These are phyloP conservation scores for Discostella pseudostelligera DNA, from an alignment of 108 stramenopile genomes.

Conservation along the genomic window DNA sequence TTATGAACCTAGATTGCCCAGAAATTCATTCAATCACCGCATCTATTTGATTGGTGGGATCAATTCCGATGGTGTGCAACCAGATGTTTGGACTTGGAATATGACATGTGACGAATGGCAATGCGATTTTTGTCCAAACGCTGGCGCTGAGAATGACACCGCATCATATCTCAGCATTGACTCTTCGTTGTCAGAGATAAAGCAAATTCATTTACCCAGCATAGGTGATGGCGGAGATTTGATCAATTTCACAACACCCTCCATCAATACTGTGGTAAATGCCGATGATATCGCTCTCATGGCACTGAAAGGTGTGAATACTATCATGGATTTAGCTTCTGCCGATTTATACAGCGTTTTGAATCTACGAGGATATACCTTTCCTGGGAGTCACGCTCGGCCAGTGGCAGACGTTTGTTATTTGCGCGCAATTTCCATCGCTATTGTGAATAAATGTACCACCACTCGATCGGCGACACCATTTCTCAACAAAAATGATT, in stretches of 20 bases:
- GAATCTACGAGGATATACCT: slow-evolving; percentile 51
- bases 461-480: neutral
- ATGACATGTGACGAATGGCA: slow-evolving; percentile 24
- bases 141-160: neutral
- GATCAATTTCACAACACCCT: slow-evolving; percentile 21
- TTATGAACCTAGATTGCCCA: slow-evolving; percentile 52
- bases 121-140: slow-evolving; percentile 20
- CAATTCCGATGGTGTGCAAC: slow-evolving; percentile 25
- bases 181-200: slow-evolving; percentile 25
- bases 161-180: slow-evolving; percentile 9
- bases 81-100: slow-evolving; percentile 54
- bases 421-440: slow-evolving; percentile 31
- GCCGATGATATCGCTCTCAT: slow-evolving; percentile 23
- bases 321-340: slow-evolving; percentile 43
- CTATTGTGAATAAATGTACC: slow-evolving; percentile 44
- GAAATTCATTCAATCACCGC: slow-evolving; percentile 43
- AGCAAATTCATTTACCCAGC: slow-evolving; percentile 20
- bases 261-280: slow-evolving; percentile 8
- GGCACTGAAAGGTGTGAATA: slow-evolving; percentile 36
- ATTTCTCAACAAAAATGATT: slow-evolving; percentile 5
- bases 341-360: slow-evolving; percentile 45
- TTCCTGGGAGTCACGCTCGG: slow-evolving; percentile 24
- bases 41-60: slow-evolving; percentile 52
- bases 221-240: slow-evolving; percentile 21
- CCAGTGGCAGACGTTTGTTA: slow-evolving; percentile 42